A percentile compares a stretch with the other conserved stretches of the same genome.
Conservation (phyloP, 148 eudicot species). For the Silene latifolia region DNA sequence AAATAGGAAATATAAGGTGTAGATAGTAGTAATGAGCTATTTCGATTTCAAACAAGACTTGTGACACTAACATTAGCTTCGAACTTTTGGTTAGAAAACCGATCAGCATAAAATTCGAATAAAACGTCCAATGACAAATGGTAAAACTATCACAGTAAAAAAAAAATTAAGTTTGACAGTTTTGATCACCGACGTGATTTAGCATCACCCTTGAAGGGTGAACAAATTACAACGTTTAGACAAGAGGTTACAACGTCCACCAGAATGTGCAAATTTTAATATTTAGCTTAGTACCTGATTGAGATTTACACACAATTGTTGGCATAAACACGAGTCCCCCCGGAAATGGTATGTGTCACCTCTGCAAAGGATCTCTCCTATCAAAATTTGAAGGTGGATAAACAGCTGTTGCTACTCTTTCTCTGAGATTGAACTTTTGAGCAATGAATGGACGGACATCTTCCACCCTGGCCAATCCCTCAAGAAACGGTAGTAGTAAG, state of each 20-base stretch:
- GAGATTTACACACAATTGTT: constrained; percentile 10
- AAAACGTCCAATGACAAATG: neutral
- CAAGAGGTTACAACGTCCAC: constrained; percentile 11
- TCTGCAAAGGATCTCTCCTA: neutral
- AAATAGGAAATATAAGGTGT: too few species aligned
- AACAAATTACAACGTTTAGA: constrained; percentile 23
- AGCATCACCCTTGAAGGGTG: constrained; percentile 14
- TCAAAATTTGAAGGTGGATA: constrained; percentile 45
- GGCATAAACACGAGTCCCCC: constrained; percentile 11
- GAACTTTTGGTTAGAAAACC: too few species aligned
- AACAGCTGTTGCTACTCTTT: constrained; percentile 71
- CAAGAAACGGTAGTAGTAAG: constrained; percentile 74
- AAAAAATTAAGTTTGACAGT: neutral
- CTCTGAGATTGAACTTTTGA: constrained; percentile 64
- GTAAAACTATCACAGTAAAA: neutral
- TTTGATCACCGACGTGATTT: constrained; percentile 14
- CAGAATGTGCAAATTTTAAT: neutral
- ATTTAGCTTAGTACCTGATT: neutral
- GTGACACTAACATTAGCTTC: too few species aligned
- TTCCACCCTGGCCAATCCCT: constrained; percentile 77
- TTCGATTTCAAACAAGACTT: too few species aligned
- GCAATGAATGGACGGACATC: constrained; percentile 89
- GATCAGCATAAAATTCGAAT: neutral
- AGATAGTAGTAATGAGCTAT: too few species aligned
- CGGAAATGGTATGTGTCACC: constrained; percentile 4